These are phyloP conservation scores for Rhodotorula sphaerocarpa DNA, from an alignment of 768 basidiomycete genomes.

Conservation along the genomic window DNA sequence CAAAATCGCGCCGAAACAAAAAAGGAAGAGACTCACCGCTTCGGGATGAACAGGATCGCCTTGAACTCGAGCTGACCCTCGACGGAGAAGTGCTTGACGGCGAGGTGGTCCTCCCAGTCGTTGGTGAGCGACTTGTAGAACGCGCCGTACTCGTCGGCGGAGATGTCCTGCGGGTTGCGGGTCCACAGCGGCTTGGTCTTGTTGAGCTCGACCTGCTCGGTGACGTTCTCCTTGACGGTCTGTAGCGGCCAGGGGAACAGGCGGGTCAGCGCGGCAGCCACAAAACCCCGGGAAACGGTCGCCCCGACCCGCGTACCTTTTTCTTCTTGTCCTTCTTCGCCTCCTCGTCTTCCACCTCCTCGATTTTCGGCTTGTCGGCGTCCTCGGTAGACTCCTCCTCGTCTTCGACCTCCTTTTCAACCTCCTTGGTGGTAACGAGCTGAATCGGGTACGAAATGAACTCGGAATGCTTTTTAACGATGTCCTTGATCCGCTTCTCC, in stretches of 20 bases:
- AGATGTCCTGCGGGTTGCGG: slow-evolving; percentile 91
- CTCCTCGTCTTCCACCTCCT: slow-evolving; percentile 52
- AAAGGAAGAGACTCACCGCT: slow-evolving; percentile 57
- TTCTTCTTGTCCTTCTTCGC: slow-evolving; percentile 56
- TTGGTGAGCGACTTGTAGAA: slow-evolving; percentile 99
- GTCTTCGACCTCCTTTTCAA: slow-evolving; percentile 81
- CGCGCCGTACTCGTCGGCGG: slow-evolving; percentile 77
- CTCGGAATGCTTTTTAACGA: slow-evolving; percentile 99
- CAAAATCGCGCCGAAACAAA: neutral
- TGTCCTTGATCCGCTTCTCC: slow-evolving; percentile 98
- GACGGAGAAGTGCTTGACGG: slow-evolving; percentile 99
- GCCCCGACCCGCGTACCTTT: slow-evolving; percentile 55
- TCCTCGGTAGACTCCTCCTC: slow-evolving; percentile 66
- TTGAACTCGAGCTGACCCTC: slow-evolving; percentile 99
- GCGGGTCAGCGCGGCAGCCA: neutral
- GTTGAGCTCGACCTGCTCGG: slow-evolving; percentile 95
- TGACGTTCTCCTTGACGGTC: slow-evolving; percentile 60
- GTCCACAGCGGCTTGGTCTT: slow-evolving; percentile 99
- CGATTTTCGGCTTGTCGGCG: slow-evolving; percentile 3
- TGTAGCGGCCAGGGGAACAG: slow-evolving; percentile 48
- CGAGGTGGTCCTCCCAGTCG: slow-evolving; percentile 99
- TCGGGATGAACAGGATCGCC: slow-evolving; percentile 95
- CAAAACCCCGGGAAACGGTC: no score
- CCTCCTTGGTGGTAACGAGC: slow-evolving; percentile 95
- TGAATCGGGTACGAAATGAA: slow-evolving; percentile 99